These are phyloP conservation scores for Starmerella sp. DNA, from an alignment of 805 yeast species.

Conservation along the genomic window DNA sequence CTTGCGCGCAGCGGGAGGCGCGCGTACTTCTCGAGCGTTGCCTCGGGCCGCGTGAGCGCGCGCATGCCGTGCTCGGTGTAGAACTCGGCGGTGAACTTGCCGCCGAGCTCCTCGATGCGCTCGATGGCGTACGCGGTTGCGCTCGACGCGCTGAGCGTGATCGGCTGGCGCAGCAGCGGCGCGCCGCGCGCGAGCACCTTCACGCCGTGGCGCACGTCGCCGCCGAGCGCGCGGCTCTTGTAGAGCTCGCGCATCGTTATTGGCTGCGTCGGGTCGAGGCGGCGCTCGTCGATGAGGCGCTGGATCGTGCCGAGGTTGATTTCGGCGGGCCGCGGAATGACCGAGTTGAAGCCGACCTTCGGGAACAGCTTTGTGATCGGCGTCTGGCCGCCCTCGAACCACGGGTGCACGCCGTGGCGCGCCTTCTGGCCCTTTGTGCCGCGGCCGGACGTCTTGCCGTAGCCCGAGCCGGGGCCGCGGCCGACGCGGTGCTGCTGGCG, in stretches of 20 bases:
- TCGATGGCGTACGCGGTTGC: slow-evolving; percentile 68
- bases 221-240: slow-evolving; percentile 51
- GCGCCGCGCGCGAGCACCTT: slow-evolving; percentile 60
- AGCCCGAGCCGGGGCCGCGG: slow-evolving; percentile 81
- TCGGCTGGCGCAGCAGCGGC: slow-evolving; percentile 40
- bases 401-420: slow-evolving; percentile 74
- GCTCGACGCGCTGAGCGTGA: slow-evolving; percentile 69
- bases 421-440: slow-evolving; percentile 99
- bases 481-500: slow-evolving; percentile 54
- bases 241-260: slow-evolving; percentile 70
- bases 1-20: slow-evolving; percentile 74
- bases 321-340: slow-evolving; percentile 30
- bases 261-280: slow-evolving; percentile 40
- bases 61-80: slow-evolving; percentile 54
- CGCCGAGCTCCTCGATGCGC: slow-evolving; percentile 61
- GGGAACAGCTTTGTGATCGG: slow-evolving; percentile 78
- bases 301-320: slow-evolving; percentile 62
- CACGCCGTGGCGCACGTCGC: slow-evolving; percentile 57
- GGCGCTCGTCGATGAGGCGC: slow-evolving; percentile 55
- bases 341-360: slow-evolving; percentile 64
- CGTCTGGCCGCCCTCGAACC: slow-evolving; percentile 99
- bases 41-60: slow-evolving; percentile 67
- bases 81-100: slow-evolving; percentile 62
- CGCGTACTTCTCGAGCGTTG: slow-evolving; percentile 58
- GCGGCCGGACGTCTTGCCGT: slow-evolving; percentile 91